Evolutionary conservation across 495 filamentous ascomycete species (phyloP), one percentile per base, ranked within the genome.

Genomic region (Penicillium manginii): DNA sequence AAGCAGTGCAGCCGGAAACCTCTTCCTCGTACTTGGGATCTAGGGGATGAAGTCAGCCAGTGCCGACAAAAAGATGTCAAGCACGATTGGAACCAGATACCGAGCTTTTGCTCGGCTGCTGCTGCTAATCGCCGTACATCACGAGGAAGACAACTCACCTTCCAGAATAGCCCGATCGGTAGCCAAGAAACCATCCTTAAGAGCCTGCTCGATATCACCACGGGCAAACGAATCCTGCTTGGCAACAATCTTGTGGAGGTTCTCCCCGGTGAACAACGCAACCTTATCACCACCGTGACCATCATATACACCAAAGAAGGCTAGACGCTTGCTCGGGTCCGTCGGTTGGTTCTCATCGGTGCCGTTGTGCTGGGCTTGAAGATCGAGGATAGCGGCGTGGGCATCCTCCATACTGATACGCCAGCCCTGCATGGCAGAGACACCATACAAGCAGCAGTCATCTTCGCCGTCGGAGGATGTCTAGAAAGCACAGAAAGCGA

Each of bases 381-480:
- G 84, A 74, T 98, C 91, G 67, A 98, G 88, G 26, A 96, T 74
- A 19, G 89, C 83, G 37, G 91, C 90, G 78, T 98, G 94, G 56
- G 94, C 87, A 69, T 98, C 94, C 73, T 98, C 94, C 94, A 98
- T 98, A 76, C 91, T 96, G 74, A 98, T 97, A 76, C 94, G 89
- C 94, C 94, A 98, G 80, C 94, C 94, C 78, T 98, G 94, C 94
- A 98, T 98, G 74, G 91, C 91, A 62, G 96, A 98, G 59, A 98
- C 85, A 65, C 96, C 94, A 72, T 89, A 98, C 61, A 93, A 72
- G 68, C 96, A 85, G 71, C 91, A 87, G 62, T 96, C 92, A 90
- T 97, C 93, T 78, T 88, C 88, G 73, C 94, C 93, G 66, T 88
- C 86, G 69, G 87, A 86, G 57, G 94, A 98, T 72, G 85, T 78